Percentiles rank a stretch among this genome's conserved stretches.
Conservation (phyloP, 139 green algal genomes). For the Closterium sp. region DNA sequence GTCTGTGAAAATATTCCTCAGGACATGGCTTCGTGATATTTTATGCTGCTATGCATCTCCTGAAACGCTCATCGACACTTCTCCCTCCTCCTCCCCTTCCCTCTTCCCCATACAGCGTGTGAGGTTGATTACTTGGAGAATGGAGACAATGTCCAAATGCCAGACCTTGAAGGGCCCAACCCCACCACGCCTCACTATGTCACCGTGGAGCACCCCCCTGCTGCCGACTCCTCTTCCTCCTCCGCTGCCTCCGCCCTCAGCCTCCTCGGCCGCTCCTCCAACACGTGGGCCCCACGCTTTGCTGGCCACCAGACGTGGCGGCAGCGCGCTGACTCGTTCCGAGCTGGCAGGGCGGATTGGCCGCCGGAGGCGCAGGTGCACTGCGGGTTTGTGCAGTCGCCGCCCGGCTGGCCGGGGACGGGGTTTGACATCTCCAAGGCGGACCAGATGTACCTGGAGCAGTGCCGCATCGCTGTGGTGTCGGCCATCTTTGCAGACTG, state of each 20-base stretch:
- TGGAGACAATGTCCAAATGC: neutral
- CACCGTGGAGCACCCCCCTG: neutral
- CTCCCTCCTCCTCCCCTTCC: neutral
- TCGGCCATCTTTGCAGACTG: conserved; percentile 45
- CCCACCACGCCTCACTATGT: neutral
- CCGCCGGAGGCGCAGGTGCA: conserved; percentile 19
- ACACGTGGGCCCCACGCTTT: conserved; percentile 24
- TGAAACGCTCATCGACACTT: neutral
- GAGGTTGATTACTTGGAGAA: neutral
- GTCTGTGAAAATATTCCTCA: no score
- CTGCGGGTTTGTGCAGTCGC: conserved; percentile 44
- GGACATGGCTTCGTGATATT: neutral
- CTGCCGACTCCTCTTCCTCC: neutral
- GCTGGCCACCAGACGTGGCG: conserved; percentile 23
- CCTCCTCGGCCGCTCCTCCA: neutral
- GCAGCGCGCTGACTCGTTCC: conserved; percentile 24
- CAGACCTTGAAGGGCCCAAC: neutral
- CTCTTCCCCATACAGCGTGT: neutral
- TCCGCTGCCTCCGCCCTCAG: neutral
- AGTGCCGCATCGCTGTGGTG: conserved; percentile 21
- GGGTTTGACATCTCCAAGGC: conserved; percentile 31
- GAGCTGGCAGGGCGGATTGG: neutral
- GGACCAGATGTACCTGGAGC: conserved; percentile 27
- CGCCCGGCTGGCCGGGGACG: neutral
- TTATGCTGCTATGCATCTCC: neutral